Conservation (phyloP, 2,329 filamentous ascomycete species). For the Fusarium sp. region DNA sequence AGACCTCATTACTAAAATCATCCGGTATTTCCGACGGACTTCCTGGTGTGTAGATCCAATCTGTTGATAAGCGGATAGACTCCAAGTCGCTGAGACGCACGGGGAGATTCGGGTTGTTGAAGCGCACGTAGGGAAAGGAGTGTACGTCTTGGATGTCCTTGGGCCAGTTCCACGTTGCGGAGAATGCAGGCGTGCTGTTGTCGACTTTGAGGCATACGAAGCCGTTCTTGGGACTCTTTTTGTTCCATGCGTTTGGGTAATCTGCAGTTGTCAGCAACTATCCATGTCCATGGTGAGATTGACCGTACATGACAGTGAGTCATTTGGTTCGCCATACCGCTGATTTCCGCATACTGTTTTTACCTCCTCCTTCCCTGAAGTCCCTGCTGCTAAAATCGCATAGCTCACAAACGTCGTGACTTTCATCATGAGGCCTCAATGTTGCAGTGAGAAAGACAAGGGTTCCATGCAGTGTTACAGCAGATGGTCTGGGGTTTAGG, state of each 20-base stretch:
- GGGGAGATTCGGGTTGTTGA: constrained; percentile 31
- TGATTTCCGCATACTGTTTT: constrained; percentile 17
- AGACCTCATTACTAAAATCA: constrained; percentile 18
- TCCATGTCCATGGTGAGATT: rapidly evolving
- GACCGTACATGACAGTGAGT: constrained; percentile 29
- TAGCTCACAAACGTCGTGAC: background rate
- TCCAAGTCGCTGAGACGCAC: constrained; percentile 33
- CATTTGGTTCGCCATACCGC: constrained; percentile 24
- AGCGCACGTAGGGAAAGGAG: constrained; percentile 42
- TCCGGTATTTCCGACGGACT: constrained; percentile 5
- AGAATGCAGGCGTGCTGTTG: constrained; percentile 38
- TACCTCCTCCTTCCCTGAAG: background rate
- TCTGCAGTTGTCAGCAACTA: constrained; percentile 26
- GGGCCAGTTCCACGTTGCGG: constrained; percentile 41
- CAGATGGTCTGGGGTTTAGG: background rate
- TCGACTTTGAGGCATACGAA: constrained; percentile 42
- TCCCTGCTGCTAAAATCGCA: rapidly evolving
- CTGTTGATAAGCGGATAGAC: constrained; percentile 34
- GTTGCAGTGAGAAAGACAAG: background rate
- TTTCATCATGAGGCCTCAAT: constrained; percentile 6
- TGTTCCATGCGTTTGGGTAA: constrained; percentile 44
- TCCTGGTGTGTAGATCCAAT: constrained; percentile 40
- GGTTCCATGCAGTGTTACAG: background rate
- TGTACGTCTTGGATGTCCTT: constrained; percentile 40
- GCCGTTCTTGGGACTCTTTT: constrained; percentile 36